These are phyloP conservation scores for Gaeumannomyces tritici DNA, from an alignment of 2,329 filamentous ascomycete species.

Conservation along the genomic window DNA sequence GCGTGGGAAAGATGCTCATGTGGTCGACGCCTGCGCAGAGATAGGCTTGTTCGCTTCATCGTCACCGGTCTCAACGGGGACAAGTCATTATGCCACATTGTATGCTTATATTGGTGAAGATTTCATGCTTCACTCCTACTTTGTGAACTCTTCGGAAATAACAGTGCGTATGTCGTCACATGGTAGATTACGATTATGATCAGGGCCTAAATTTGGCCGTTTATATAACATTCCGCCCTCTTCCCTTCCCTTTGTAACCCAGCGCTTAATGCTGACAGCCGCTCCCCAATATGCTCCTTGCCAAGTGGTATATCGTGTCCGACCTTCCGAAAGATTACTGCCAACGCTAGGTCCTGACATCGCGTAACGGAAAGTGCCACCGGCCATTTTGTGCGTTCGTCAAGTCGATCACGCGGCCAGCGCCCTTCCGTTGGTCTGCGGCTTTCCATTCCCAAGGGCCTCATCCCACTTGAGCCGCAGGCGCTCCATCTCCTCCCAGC, in stretches of 20 bases:
- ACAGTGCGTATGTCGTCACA: background rate
- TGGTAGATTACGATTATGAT: background rate
- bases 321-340: background rate
- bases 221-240: background rate
- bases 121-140: background rate
- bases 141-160: background rate
- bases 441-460: conserved; percentile 17
- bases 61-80: too few species aligned
- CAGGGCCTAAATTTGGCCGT: background rate
- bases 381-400: too few species aligned
- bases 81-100: too few species aligned
- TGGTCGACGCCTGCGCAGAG: too few species aligned
- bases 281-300: background rate
- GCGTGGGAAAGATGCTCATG: too few species aligned
- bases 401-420: background rate
- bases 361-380: too few species aligned
- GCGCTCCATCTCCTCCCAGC: conserved; percentile 64
- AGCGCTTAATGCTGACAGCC: background rate
- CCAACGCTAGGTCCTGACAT: too few species aligned
- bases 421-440: background rate
- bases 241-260: background rate
- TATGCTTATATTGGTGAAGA: too few species aligned
- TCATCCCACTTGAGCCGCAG: conserved; percentile 58
- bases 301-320: background rate
- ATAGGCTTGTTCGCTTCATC: too few species aligned